Evolutionary conservation across 306 rosid genomes (phyloP).

Genomic region (Vicia villosa): DNA sequence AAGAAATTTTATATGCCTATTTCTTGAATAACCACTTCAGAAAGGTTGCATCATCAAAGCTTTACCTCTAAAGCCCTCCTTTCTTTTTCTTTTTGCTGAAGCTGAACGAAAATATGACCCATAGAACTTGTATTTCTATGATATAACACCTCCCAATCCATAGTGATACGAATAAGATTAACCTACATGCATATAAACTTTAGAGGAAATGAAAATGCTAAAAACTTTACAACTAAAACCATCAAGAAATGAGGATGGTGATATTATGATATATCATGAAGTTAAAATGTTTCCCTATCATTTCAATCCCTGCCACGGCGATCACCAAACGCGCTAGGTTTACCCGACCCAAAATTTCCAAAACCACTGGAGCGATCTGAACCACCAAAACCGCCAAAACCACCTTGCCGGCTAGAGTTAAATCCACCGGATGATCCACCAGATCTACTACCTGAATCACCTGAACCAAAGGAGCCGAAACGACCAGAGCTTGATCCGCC

Average conservation of each 20-base stretch:
- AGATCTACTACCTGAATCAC: constrained; percentile 49
- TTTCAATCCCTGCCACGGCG: constrained; percentile 38
- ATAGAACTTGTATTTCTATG: constrained; percentile 27
- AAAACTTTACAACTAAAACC: constrained; percentile 37
- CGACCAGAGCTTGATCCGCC: constrained; percentile 51
- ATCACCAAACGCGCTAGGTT: constrained; percentile 36
- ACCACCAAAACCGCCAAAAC: constrained; percentile 37
- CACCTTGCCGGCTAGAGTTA: constrained; percentile 35
- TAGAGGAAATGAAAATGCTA: constrained; percentile 24
- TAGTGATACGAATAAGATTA: constrained; percentile 11
- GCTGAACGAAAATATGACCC: constrained; percentile 9
- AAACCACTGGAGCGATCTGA: constrained; percentile 44
- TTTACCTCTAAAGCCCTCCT: neutral
- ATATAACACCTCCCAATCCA: constrained; percentile 26
- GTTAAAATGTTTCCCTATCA: constrained; percentile 40
- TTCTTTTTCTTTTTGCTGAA: neutral
- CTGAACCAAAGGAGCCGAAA: constrained; percentile 52
- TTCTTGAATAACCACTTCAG: constrained; percentile 25
- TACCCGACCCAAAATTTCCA: constrained; percentile 45
- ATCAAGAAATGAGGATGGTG: constrained; percentile 28
- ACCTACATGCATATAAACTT: constrained; percentile 34
- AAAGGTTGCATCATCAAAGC: constrained; percentile 37
- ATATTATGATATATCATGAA: constrained; percentile 21
- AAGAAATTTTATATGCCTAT: constrained; percentile 25
- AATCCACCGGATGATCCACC: constrained; percentile 43